phyloP scores from a whole-genome alignment of 2,329 filamentous ascomycete genomes.

The Phialemoniopsis sp. region DNA sequence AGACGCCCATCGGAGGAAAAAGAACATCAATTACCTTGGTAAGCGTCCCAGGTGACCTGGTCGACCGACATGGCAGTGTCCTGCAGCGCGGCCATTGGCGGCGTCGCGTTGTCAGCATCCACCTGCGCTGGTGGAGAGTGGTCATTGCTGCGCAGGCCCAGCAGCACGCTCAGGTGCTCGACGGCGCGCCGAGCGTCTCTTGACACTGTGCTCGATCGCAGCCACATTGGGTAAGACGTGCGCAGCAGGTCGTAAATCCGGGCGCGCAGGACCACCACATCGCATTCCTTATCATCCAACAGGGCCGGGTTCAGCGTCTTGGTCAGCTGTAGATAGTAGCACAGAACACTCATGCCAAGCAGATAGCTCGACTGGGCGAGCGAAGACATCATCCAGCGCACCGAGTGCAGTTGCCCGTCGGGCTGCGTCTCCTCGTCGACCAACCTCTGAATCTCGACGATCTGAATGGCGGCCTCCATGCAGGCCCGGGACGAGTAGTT shows the following conservation, averaged over 20 bases:
- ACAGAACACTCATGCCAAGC: constrained; percentile 41
- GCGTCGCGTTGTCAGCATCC: background rate
- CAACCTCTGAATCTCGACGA: constrained; percentile 43
- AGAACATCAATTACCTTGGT: background rate
- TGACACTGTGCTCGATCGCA: constrained; percentile 6
- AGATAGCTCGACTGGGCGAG: constrained; percentile 41
- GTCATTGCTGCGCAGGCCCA: background rate
- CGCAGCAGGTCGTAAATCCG: constrained; percentile 4
- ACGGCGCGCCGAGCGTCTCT: constrained; percentile 8
- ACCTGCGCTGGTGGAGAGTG: background rate
- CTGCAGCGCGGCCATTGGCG: background rate
- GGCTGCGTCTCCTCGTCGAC: constrained; percentile 41
- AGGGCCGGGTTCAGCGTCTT: background rate
- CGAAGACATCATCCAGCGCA: constrained; percentile 39
- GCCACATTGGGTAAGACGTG: constrained; percentile 7
- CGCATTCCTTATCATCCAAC: background rate
- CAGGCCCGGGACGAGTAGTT: constrained; percentile 39
- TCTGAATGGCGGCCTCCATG: constrained; percentile 39
- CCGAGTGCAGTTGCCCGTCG: constrained; percentile 33
- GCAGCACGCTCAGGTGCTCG: background rate
- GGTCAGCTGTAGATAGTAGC: constrained; percentile 32
- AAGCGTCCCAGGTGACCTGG: background rate
- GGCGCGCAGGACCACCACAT: background rate
- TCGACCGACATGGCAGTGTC: background rate
- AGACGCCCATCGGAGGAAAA: too few species aligned